A percentile compares a stretch with the other conserved stretches of the same genome.
Conservation (phyloP, 2,329 filamentous ascomycete genomes). For the Trichoderma arundinaceum region DNA sequence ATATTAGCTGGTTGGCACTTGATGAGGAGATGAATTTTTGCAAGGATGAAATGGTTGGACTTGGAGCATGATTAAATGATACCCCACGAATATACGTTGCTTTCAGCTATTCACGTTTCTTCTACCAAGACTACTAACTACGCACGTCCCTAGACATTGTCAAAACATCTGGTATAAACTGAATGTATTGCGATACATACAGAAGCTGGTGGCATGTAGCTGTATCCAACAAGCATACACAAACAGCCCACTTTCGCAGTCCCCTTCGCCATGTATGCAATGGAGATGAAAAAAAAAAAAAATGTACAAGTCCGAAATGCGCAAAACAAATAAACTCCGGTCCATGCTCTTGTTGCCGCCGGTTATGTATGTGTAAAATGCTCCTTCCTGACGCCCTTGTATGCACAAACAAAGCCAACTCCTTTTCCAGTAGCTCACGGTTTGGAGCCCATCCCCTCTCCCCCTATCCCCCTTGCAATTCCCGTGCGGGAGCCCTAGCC, state of each 20-base stretch:
- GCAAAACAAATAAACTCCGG: conserved; percentile 31
- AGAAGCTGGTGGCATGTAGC: neutral
- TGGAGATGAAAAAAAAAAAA: neutral
- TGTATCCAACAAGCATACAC: neutral
- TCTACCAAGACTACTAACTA: neutral
- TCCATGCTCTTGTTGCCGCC: conserved; percentile 28
- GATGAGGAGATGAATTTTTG: neutral
- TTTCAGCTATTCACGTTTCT: neutral
- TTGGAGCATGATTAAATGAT: conserved; percentile 22
- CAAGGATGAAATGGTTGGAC: neutral
- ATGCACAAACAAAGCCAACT: conserved; percentile 23
- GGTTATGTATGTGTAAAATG: conserved; percentile 24
- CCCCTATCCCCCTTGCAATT: neutral
- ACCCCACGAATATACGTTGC: conserved; percentile 22
- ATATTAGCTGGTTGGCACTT: neutral
- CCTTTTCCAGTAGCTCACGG: conserved; percentile 7
- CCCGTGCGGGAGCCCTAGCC: neutral
- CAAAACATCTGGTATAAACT: neutral
- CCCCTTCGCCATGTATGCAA: neutral
- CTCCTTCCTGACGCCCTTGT: conserved; percentile 26
- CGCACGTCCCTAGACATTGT: too few relatives aligned
- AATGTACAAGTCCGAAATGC: conserved; percentile 22
- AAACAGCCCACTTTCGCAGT: neutral
- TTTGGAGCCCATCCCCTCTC: neutral
- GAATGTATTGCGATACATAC: conserved; percentile 14